phyloP scores from a whole-genome alignment of 108 stramenopile genomes.

The Fragilaria radians region DNA sequence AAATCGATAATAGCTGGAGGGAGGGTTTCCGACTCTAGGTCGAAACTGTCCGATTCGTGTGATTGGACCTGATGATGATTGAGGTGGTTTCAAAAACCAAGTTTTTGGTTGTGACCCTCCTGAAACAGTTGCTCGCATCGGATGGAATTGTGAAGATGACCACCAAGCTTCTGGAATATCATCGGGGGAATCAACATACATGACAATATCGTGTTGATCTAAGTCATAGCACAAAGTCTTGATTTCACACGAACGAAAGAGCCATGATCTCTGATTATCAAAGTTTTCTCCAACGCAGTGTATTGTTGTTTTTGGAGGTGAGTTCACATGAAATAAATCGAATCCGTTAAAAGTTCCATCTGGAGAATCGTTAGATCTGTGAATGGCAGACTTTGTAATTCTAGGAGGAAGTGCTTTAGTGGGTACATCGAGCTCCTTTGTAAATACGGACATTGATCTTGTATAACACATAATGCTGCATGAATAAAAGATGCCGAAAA shows the following conservation, averaged over 20 bases:
- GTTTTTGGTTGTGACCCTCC: constrained; percentile 46
- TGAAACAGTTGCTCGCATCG: constrained; percentile 20
- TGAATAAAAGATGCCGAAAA: too few species aligned
- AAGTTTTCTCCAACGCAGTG: constrained; percentile 62
- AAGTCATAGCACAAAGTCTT: constrained; percentile 39
- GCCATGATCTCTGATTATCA: constrained; percentile 22
- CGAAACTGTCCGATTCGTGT: constrained; percentile 4
- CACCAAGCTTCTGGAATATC: constrained; percentile 4
- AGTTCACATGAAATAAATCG: constrained; percentile 13
- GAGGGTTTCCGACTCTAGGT: neutral
- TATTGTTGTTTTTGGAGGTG: constrained; percentile 6
- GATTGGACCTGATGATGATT: neutral
- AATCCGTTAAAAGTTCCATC: constrained; percentile 34
- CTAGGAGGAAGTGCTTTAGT: too few species aligned
- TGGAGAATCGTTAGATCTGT: too few species aligned
- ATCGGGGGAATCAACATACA: constrained; percentile 18
- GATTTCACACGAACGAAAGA: constrained; percentile 30
- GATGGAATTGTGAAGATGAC: constrained; percentile 2
- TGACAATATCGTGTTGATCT: constrained; percentile 27
- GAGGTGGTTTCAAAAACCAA: constrained; percentile 28
- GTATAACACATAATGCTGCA: too few species aligned
- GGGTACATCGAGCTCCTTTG: too few species aligned
- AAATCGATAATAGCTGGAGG: constrained; percentile 29
- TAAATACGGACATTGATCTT: too few species aligned
- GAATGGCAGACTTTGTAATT: too few species aligned